Conservation (phyloP, 208 protist genomes). For the Naegleria fowleri region DNA sequence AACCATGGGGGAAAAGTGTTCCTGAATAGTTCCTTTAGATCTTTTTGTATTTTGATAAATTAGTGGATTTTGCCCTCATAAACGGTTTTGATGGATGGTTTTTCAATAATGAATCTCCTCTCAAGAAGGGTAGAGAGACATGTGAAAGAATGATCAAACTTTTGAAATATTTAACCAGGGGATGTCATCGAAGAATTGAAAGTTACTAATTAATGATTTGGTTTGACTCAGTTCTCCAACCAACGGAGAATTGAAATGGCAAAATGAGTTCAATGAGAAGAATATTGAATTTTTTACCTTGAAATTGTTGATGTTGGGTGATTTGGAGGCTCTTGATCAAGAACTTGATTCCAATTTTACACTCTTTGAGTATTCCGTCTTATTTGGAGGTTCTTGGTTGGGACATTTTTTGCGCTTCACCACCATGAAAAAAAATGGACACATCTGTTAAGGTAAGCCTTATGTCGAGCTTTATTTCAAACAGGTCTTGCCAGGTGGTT, state of each 20-base stretch:
- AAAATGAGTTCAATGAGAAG: slow-evolving; percentile 62
- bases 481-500: not conserved
- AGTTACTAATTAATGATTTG: slow-evolving; percentile 53
- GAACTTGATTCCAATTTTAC: too few relatives aligned
- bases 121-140: not conserved
- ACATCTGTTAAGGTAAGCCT: not conserved
- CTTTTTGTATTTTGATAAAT: too few relatives aligned
- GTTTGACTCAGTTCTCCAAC: slow-evolving; percentile 72
- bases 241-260: slow-evolving; percentile 55
- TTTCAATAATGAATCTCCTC: slow-evolving; percentile 67
- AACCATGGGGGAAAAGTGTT: too few relatives aligned
- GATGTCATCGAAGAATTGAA: not conserved
- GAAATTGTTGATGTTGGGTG: too few relatives aligned
- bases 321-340: too few relatives aligned
- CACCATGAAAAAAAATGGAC: too few relatives aligned
- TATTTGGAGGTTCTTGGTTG: too few relatives aligned
- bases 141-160: not conserved
- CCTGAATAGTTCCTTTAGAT: too few relatives aligned
- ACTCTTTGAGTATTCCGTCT: too few relatives aligned
- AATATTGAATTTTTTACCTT: slow-evolving; percentile 77
- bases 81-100: slow-evolving; percentile 83
- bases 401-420: too few relatives aligned
- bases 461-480: not conserved
- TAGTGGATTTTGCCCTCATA: slow-evolving; percentile 55
- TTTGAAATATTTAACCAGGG: slow-evolving; percentile 15